Conservation (phyloP, 192 early-diverging fungal genomes). For the Coemansia sp. region DNA sequence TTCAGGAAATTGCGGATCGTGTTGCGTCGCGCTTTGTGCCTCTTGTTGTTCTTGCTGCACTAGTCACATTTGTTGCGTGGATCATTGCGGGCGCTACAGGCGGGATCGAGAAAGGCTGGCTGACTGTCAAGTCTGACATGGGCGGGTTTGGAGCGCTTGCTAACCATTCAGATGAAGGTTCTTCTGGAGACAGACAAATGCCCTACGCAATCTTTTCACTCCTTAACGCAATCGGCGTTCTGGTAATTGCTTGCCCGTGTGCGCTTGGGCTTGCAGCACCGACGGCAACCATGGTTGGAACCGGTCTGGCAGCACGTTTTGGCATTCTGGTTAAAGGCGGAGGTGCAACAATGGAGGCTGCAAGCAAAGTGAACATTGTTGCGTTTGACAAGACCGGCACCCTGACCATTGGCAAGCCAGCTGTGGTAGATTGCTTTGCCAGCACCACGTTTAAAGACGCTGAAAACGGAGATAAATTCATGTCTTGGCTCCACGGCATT, state of each 20-base stretch:
- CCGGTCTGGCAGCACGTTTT: constrained; percentile 87
- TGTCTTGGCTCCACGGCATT: constrained; percentile 42
- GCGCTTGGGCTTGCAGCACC: constrained; percentile 93
- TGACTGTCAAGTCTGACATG: constrained; percentile 40
- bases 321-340: constrained; percentile 94
- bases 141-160: constrained; percentile 42
- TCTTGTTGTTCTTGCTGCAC: constrained; percentile 69
- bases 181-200: constrained; percentile 33
- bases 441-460: constrained; percentile 14
- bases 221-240: constrained; percentile 78
- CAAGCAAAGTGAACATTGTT: constrained; percentile 76
- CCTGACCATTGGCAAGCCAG: constrained; percentile 76
- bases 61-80: constrained; percentile 82
- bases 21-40: constrained; percentile 94
- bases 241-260: constrained; percentile 97
- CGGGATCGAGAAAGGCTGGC: constrained; percentile 27
- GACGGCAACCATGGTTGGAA: constrained; percentile 99
- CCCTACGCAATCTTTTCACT: constrained; percentile 60
- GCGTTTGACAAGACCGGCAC: constrained; percentile 99
- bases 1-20: constrained; percentile 86
- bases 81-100: constrained; percentile 50
- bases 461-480: constrained; percentile 41
- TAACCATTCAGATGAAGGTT: background rate
- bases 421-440: constrained; percentile 52
- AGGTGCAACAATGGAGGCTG: constrained; percentile 82